A percentile compares a stretch with the other conserved stretches of the same genome.
Evolutionary conservation across 2,329 filamentous ascomycete species (phyloP).

Genomic region (Fonsecaea monophora): DNA sequence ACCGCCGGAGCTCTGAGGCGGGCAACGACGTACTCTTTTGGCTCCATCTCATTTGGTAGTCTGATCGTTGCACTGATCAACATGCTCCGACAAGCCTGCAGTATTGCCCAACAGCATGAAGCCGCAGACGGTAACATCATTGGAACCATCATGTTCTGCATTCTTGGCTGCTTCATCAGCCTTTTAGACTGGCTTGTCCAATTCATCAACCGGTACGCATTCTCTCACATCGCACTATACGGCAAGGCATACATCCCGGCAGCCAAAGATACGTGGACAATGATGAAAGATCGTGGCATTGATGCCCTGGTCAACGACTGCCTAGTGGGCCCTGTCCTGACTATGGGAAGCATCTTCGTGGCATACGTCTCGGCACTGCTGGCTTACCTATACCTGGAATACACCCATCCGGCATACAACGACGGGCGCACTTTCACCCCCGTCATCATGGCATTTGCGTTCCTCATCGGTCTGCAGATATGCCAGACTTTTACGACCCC

Average conservation of each 20-base stretch:
- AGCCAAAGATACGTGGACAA: conserved; percentile 86
- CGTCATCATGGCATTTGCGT: conserved; percentile 81
- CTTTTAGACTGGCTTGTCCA: conserved; percentile 84
- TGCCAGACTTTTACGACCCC: conserved; percentile 89
- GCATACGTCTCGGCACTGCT: conserved; percentile 81
- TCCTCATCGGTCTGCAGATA: conserved; percentile 89
- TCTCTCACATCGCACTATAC: conserved; percentile 90
- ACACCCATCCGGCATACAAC: conserved; percentile 83
- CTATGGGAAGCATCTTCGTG: conserved; percentile 81
- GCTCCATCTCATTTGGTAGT: conserved; percentile 86
- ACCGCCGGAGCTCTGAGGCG: conserved; percentile 84
- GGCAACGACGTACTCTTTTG: conserved; percentile 88
- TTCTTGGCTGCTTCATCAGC: conserved; percentile 76
- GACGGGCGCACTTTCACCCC: conserved; percentile 70
- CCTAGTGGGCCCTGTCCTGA: conserved; percentile 74
- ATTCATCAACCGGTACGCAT: conserved; percentile 91
- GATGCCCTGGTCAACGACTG: conserved; percentile 91
- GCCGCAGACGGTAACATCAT: conserved; percentile 72
- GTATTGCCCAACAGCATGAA: conserved; percentile 72
- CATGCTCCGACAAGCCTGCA: conserved; percentile 79
- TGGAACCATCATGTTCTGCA: conserved; percentile 71
- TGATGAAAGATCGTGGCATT: conserved; percentile 91
- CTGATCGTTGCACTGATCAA: conserved; percentile 87
- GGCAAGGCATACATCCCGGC: conserved; percentile 86
- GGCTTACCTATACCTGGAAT: conserved; percentile 84